phyloP scores from a whole-genome alignment of 805 yeast genomes.

The Groenewaldozyma tartarivorans region DNA sequence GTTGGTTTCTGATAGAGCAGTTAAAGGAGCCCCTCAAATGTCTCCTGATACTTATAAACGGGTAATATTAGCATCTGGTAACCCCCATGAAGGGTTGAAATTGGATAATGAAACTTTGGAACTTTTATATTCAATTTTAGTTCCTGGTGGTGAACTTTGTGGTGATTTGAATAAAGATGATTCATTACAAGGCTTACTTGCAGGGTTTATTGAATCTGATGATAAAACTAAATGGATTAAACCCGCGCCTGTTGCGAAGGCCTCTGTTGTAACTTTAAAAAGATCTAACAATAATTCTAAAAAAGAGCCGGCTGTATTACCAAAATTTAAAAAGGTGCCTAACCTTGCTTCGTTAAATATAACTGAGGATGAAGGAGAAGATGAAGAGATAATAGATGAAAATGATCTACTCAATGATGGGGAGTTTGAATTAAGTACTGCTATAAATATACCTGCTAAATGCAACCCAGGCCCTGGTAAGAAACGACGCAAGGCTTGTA shows the following conservation, averaged over 20 bases:
- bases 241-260: slow-evolving; percentile 32
- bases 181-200: slow-evolving; percentile 50
- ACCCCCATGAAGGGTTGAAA: not conserved
- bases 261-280: slow-evolving; percentile 15
- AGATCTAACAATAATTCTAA: slow-evolving; percentile 4
- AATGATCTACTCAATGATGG: slow-evolving; percentile 37
- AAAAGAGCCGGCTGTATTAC: slow-evolving; percentile 5
- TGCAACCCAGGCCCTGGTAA: slow-evolving; percentile 41
- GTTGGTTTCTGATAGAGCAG: not conserved
- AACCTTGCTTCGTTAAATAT: slow-evolving; percentile 22
- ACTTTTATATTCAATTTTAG: slow-evolving; percentile 20
- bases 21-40: not conserved
- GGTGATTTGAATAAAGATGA: slow-evolving; percentile 20
- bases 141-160: slow-evolving; percentile 23
- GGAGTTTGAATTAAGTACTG: slow-evolving; percentile 19
- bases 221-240: slow-evolving; percentile 45
- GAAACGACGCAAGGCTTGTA: slow-evolving; percentile 86
- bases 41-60: not conserved
- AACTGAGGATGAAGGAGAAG: slow-evolving; percentile 35
- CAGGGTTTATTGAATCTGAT: slow-evolving; percentile 45
- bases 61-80: not conserved
- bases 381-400: slow-evolving; percentile 49
- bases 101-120: slow-evolving; percentile 21
- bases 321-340: slow-evolving; percentile 22
- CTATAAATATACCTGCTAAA: slow-evolving; percentile 48